Evolutionary conservation across 768 basidiomycete species (phyloP).

Genomic region (Lentinula edodes): DNA sequence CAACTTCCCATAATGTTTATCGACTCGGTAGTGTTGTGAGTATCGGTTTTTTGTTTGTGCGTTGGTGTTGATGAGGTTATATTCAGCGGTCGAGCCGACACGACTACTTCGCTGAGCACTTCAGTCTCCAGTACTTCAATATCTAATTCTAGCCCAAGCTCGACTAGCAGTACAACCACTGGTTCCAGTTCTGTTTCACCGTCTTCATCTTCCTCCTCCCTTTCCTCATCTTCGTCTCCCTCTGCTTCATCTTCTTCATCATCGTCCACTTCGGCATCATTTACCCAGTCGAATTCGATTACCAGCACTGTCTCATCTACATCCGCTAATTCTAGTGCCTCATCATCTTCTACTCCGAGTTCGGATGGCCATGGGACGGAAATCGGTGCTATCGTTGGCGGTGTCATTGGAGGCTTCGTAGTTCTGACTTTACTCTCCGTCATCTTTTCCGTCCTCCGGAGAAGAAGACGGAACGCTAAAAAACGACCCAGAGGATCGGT

Average conservation of each 20-base stretch:
- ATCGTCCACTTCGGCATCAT: not conserved
- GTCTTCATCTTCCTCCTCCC: not conserved
- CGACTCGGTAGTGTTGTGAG: not conserved
- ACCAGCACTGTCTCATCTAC: slow-evolving; percentile 2
- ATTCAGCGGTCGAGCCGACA: not conserved
- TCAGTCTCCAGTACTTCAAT: not conserved
- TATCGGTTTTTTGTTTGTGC: not conserved
- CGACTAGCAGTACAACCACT: not conserved
- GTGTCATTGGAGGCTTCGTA: not conserved
- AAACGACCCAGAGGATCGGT: slow-evolving; percentile 4
- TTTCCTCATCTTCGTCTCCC: not conserved
- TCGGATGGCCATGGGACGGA: not conserved
- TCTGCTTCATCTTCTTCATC: not conserved
- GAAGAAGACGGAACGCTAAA: not conserved
- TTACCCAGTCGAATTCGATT: not conserved
- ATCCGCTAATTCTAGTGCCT: not conserved
- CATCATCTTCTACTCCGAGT: not conserved
- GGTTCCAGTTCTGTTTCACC: not conserved
- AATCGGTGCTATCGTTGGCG: slow-evolving; percentile 1
- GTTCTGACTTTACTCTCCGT: slow-evolving; percentile 1
- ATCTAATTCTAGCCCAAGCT: not conserved
- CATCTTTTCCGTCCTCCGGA: not conserved
- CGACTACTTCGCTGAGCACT: not conserved
- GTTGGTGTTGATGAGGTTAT: not conserved
- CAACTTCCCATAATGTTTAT: not conserved